Percentiles rank a stretch among this genome's conserved stretches.
These are phyloP conservation scores for Entomortierella beljakovae DNA, from an alignment of 192 early-diverging fungal genomes.

Conservation along the genomic window DNA sequence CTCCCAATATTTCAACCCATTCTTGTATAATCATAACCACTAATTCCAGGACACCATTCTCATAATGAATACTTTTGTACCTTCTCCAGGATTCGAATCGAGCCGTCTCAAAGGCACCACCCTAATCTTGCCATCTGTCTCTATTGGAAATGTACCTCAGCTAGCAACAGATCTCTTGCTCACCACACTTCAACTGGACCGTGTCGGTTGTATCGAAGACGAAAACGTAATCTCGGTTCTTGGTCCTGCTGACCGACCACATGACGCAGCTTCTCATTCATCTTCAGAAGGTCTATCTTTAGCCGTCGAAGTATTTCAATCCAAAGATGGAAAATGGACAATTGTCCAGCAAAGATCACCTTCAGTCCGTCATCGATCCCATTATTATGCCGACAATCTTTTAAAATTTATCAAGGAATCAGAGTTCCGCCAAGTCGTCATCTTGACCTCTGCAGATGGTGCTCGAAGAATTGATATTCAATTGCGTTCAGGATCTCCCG, in stretches of 20 bases:
- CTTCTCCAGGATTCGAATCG: constrained; percentile 51
- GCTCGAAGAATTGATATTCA: constrained; percentile 69
- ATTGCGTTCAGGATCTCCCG: constrained; percentile 64
- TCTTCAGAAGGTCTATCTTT: constrained; percentile 47
- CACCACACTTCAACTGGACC: constrained; percentile 67
- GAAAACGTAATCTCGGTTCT: constrained; percentile 68
- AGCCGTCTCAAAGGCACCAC: constrained; percentile 50
- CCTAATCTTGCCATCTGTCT: constrained; percentile 71
- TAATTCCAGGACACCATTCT: neutral
- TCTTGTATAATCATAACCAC: neutral
- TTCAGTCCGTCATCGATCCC: constrained; percentile 61
- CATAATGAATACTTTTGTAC: constrained; percentile 57
- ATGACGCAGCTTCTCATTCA: constrained; percentile 23
- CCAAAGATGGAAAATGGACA: constrained; percentile 71
- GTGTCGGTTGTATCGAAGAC: constrained; percentile 73
- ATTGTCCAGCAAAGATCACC: constrained; percentile 79
- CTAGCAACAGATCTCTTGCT: constrained; percentile 75
- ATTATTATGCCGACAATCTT: constrained; percentile 62
- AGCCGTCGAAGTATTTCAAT: constrained; percentile 74
- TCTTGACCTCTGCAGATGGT: constrained; percentile 78
- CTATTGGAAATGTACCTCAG: constrained; percentile 86
- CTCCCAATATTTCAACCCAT: neutral
- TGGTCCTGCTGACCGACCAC: constrained; percentile 58
- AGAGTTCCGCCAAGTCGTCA: constrained; percentile 66
- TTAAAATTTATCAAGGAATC: constrained; percentile 64